These are phyloP conservation scores for Clonostachys sp. DNA, from an alignment of 2,329 filamentous ascomycete genomes.

Conservation along the genomic window DNA sequence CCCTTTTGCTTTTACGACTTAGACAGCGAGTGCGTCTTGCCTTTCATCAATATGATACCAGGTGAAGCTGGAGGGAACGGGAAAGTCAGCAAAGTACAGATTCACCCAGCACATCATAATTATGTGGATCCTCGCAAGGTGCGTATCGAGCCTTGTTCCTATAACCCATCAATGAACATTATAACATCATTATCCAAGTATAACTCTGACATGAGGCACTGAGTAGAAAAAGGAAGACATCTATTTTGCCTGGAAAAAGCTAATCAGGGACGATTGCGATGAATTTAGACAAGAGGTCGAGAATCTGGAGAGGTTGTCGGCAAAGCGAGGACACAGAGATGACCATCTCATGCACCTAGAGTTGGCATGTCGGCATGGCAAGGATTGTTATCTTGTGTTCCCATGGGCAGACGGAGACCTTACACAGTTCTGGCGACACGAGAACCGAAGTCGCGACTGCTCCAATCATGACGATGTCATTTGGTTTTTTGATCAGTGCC, in stretches of 20 bases:
- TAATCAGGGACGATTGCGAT: no score
- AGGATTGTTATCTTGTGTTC: background rate
- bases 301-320: background rate
- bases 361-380: background rate
- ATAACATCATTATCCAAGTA: no score
- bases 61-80: background rate
- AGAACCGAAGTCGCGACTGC: background rate
- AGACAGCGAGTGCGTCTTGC: background rate
- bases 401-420: background rate
- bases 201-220: no score
- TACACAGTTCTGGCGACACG: background rate
- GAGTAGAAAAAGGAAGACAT: no score
- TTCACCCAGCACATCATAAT: background rate
- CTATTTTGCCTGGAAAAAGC: no score
- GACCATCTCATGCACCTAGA: background rate
- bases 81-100: background rate
- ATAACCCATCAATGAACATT: no score
- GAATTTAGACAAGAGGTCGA: no score
- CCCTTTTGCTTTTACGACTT: background rate
- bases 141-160: no score
- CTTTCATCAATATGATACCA: background rate
- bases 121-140: background rate
- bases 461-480: background rate
- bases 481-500: background rate
- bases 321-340: background rate